phyloP scores from a whole-genome alignment of 352 stramenopile species.

The Pythium myriotylum region DNA sequence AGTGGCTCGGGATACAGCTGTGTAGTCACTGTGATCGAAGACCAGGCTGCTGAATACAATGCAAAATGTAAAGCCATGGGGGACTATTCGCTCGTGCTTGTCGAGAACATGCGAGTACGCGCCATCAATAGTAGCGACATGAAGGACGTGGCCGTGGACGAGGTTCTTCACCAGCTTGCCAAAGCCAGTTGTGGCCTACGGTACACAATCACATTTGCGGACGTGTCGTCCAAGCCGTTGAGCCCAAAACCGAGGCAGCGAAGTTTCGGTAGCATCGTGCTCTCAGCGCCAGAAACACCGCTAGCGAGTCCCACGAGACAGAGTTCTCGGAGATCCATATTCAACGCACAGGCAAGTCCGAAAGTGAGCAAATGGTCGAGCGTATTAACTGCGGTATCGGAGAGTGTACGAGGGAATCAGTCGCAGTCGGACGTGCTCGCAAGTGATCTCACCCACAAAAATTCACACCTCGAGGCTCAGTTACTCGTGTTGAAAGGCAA shows the following conservation, averaged over 20 bases:
- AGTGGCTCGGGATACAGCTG: slow-evolving; percentile 36
- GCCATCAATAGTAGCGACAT: slow-evolving; percentile 52
- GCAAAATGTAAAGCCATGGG: slow-evolving; percentile 37
- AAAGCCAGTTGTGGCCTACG: slow-evolving; percentile 19
- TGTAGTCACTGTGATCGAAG: slow-evolving; percentile 42
- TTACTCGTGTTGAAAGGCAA: slow-evolving; percentile 16
- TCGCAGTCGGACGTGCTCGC: slow-evolving; percentile 22
- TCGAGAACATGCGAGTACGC: slow-evolving; percentile 40
- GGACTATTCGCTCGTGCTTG: slow-evolving; percentile 56
- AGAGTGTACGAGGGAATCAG: neutral
- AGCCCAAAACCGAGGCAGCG: slow-evolving; percentile 7
- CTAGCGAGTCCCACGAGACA: neutral
- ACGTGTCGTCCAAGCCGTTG: slow-evolving; percentile 27
- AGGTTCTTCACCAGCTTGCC: slow-evolving; percentile 48
- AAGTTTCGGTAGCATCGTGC: slow-evolving; percentile 24
- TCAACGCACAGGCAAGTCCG: slow-evolving; percentile 21
- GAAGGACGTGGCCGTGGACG: slow-evolving; percentile 37
- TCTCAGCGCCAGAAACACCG: slow-evolving; percentile 7
- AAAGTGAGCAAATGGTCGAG: slow-evolving; percentile 31
- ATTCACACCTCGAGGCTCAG: slow-evolving; percentile 17
- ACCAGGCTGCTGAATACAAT: slow-evolving; percentile 65
- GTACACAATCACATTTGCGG: slow-evolving; percentile 54
- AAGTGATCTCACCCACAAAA: slow-evolving; percentile 23
- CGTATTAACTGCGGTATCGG: slow-evolving; percentile 14
- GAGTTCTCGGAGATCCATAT: slow-evolving; percentile 4